Conservation (phyloP, 2,329 filamentous ascomycete genomes). For the Diaporthe citri region DNA sequence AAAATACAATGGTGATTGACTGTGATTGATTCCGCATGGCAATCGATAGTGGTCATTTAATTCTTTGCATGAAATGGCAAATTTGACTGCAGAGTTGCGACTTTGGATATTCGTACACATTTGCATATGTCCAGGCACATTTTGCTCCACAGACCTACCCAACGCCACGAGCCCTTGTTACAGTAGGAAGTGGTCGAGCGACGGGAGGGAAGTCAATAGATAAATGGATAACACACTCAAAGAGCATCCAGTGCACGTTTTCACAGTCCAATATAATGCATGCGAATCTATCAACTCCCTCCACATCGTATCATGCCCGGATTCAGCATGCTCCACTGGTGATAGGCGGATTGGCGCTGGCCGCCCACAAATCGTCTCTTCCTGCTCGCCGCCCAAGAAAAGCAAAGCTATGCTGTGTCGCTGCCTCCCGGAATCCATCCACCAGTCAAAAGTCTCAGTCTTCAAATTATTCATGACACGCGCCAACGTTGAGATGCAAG, state of each 20-base stretch:
- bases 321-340: not conserved
- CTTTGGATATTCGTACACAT: not conserved
- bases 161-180: not conserved
- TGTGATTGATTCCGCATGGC: not conserved
- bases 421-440: not conserved
- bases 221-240: not conserved
- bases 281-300: not conserved
- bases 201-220: not conserved
- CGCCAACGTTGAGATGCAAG: not conserved
- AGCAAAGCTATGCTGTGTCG: conserved; percentile 11
- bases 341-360: not conserved
- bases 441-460: not conserved
- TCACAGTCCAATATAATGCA: not conserved
- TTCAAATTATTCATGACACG: not conserved
- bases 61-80: not conserved
- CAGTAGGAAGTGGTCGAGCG: not conserved
- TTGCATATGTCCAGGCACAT: not conserved
- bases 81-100: not conserved
- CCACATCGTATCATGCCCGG: not conserved
- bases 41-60: not conserved
- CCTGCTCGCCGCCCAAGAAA: not conserved
- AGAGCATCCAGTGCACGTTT: not conserved
- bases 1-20: not conserved
- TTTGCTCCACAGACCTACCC: not conserved
- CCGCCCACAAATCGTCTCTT: not conserved